A percentile compares a stretch with the other conserved stretches of the same genome.
phyloP scores from a whole-genome alignment of 345 rosid genomes.

The Theobroma cacao region DNA sequence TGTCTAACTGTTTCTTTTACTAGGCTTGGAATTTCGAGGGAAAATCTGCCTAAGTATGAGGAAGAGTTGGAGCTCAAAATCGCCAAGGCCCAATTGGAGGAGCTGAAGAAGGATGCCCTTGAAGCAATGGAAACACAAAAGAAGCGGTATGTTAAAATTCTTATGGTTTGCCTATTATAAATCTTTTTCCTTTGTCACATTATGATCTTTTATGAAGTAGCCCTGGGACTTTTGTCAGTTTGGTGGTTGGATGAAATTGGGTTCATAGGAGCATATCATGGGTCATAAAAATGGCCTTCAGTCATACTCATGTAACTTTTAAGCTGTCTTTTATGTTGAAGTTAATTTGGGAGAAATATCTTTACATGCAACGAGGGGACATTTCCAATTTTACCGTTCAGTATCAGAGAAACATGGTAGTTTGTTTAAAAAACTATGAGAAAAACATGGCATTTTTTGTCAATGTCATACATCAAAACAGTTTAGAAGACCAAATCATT shows the following conservation, averaged over 20 bases:
- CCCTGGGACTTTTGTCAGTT: not conserved
- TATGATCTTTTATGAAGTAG: not conserved
- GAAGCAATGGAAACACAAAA: slow-evolving; percentile 92
- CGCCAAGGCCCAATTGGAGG: slow-evolving; percentile 75
- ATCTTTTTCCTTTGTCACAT: not conserved
- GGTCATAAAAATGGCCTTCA: not conserved
- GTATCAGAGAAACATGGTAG: not conserved
- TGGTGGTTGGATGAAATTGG: not conserved
- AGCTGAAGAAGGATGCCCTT: slow-evolving; percentile 81
- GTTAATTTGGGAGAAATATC: not conserved
- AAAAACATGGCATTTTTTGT: not conserved
- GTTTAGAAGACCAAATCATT: not conserved
- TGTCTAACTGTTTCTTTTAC: not conserved
- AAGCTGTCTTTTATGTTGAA: not conserved
- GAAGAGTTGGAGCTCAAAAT: slow-evolving; percentile 75
- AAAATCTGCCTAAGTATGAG: slow-evolving; percentile 91
- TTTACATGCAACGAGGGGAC: not conserved
- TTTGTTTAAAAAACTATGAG: not conserved
- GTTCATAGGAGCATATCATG: not conserved
- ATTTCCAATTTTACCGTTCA: not conserved
- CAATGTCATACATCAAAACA: not conserved
- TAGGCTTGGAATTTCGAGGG: slow-evolving; percentile 86
- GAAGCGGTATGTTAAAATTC: slow-evolving; percentile 52
- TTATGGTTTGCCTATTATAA: not conserved
- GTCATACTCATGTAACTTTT: not conserved